Conservation (phyloP, 2,329 filamentous ascomycete species). For the Onygenales sp. region DNA sequence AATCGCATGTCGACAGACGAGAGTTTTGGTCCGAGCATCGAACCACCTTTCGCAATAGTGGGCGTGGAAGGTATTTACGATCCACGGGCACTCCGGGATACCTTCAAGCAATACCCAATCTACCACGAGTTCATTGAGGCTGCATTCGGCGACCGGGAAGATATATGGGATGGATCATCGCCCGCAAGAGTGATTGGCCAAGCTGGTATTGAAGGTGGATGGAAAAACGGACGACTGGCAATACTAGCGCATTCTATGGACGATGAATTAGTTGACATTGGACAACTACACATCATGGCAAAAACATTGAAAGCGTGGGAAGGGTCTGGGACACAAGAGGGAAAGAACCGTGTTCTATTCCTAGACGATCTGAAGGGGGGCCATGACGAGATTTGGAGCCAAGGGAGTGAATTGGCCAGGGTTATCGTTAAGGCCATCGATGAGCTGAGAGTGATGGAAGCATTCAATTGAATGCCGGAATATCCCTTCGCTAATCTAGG, state of each 20-base stretch:
- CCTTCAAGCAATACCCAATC: conserved; percentile 19
- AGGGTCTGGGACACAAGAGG: conserved; percentile 31
- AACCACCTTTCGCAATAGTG: conserved; percentile 28
- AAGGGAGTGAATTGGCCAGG: conserved; percentile 30
- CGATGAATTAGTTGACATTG: conserved; percentile 32
- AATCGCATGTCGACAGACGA: conserved; percentile 1
- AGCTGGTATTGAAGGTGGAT: conserved; percentile 23
- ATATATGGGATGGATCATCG: conserved; percentile 29
- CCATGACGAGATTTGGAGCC: conserved; percentile 35
- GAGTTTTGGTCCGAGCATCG: conserved; percentile 7
- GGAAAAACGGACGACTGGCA: conserved; percentile 24
- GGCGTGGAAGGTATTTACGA: conserved; percentile 39
- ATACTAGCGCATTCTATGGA: conserved; percentile 33
- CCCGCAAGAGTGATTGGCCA: conserved; percentile 24
- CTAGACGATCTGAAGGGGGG: conserved; percentile 27
- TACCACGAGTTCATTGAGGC: conserved; percentile 33
- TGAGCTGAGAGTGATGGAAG: conserved; percentile 16
- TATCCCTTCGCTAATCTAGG: too few relatives aligned
- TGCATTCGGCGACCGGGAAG: conserved; percentile 32
- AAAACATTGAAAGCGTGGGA: conserved; percentile 43
- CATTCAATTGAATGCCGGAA: neutral
- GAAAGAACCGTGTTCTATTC: conserved; percentile 26
- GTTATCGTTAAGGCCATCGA: conserved; percentile 25
- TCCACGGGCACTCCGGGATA: conserved; percentile 26
- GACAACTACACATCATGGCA: conserved; percentile 36